Conservation (phyloP, 176 grass and related monocot species). For the Avena sativa region DNA sequence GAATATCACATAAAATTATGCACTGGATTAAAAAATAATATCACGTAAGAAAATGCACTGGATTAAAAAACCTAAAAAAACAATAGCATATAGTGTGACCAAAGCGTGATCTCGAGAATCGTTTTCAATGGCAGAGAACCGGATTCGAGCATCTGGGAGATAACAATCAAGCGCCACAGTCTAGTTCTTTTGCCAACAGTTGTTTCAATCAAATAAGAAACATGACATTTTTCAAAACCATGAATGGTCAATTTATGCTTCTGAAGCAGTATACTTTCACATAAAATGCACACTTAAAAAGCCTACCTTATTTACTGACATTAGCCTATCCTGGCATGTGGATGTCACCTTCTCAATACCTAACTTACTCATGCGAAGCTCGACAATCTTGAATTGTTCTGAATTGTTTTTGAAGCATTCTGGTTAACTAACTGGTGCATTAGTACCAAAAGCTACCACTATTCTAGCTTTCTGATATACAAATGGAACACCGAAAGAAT, state of each 20-base stretch:
- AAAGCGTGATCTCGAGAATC: background rate
- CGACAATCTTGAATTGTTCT: background rate
- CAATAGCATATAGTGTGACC: no score
- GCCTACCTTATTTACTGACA: no score
- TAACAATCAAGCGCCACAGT: constrained; percentile 5
- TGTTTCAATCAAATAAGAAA: no score
- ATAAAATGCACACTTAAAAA: background rate
- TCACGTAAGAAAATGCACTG: background rate
- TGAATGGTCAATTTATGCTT: no score
- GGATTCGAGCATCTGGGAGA: background rate
- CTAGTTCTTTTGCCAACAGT: no score
- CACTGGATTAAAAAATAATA: background rate
- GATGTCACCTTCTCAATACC: background rate
- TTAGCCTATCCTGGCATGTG: no score
- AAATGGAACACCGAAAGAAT: constrained; percentile 15
- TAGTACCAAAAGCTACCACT: background rate
- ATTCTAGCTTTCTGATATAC: background rate
- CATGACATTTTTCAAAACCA: no score
- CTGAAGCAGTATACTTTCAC: background rate
- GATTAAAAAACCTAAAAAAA: no score
- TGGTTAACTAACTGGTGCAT: background rate
- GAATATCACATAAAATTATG: background rate
- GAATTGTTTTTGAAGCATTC: background rate
- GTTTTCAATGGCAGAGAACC: background rate
- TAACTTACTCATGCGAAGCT: background rate